Evolutionary conservation across 345 rosid genomes (phyloP).

Genomic region (Citrus sinensis): DNA sequence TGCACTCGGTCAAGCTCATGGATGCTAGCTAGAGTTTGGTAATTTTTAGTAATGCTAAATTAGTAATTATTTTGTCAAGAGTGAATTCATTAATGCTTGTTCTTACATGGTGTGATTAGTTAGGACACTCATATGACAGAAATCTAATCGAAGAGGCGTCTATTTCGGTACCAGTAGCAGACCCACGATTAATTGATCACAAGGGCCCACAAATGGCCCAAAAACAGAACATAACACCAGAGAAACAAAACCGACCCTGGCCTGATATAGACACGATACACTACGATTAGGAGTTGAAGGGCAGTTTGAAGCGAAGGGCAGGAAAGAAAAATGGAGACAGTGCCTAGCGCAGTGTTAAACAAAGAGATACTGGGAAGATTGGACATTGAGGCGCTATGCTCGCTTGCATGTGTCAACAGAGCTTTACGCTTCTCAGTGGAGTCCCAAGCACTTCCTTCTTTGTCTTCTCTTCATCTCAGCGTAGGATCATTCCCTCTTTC

Average conservation of each 20-base stretch:
- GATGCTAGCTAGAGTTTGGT: too few species aligned
- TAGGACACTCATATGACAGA: too few species aligned
- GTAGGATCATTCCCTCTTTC: slow-evolving; percentile 18
- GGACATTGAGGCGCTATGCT: slow-evolving; percentile 47
- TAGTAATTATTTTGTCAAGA: too few species aligned
- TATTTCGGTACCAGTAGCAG: too few species aligned
- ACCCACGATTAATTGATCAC: too few species aligned
- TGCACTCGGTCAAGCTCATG: too few species aligned
- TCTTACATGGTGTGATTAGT: too few species aligned
- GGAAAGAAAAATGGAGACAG: slow-evolving; percentile 10
- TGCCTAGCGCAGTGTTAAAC: slow-evolving; percentile 31
- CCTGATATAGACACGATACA: neutral
- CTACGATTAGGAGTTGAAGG: neutral
- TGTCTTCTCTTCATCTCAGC: slow-evolving; percentile 42
- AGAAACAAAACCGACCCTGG: neutral
- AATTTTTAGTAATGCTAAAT: too few species aligned
- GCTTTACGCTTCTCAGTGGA: slow-evolving; percentile 41
- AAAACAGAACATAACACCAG: neutral
- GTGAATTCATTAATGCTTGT: too few species aligned
- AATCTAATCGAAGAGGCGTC: too few species aligned
- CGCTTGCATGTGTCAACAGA: slow-evolving; percentile 50
- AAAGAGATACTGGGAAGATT: slow-evolving; percentile 45
- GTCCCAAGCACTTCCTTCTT: slow-evolving; percentile 36
- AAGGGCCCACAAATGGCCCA: neutral
- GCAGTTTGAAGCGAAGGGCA: neutral